These are phyloP conservation scores for Candida jianshihensis DNA, from an alignment of 805 yeast genomes.

Conservation along the genomic window DNA sequence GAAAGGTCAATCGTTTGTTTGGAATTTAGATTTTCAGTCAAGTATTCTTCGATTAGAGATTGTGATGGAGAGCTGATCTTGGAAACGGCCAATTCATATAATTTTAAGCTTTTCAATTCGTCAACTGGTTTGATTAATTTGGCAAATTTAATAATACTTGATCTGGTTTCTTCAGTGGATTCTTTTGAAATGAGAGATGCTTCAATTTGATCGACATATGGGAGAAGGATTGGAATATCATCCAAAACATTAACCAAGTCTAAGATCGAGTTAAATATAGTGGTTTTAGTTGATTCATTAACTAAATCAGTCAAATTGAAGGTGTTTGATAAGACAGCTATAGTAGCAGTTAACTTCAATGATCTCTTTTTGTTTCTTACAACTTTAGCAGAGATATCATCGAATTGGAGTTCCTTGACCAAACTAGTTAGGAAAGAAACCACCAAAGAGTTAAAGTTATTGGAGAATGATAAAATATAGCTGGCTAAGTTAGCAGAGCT, in stretches of 20 bases:
- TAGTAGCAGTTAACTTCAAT: slow-evolving; percentile 8
- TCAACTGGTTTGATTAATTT: slow-evolving; percentile 6
- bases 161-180: slow-evolving; percentile 1
- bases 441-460: slow-evolving; percentile 2
- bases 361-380: slow-evolving; percentile 8
- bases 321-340: slow-evolving; percentile 18
- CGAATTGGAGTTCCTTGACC: slow-evolving; percentile 1
- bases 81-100: slow-evolving; percentile 1
- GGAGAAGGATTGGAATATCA: slow-evolving; percentile 3
- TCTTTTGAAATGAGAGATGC: background rate
- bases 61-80: slow-evolving; percentile 1
- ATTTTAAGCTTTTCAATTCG: slow-evolving; percentile 1
- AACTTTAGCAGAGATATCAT: background rate
- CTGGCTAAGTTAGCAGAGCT: slow-evolving; percentile 19
- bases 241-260: slow-evolving; percentile 3
- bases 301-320: slow-evolving; percentile 13
- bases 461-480: slow-evolving; percentile 13
- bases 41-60: slow-evolving; percentile 1
- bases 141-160: slow-evolving; percentile 1
- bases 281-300: slow-evolving; percentile 11
- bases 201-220: slow-evolving; percentile 1
- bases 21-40: slow-evolving; percentile 6
- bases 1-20: slow-evolving; percentile 1
- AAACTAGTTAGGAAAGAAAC: slow-evolving; percentile 2
- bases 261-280: slow-evolving; percentile 11